Base-by-base conservation (phyloP, 2,329 filamentous ascomycete genomes). In the Metarhizium guizhouense region DNA sequence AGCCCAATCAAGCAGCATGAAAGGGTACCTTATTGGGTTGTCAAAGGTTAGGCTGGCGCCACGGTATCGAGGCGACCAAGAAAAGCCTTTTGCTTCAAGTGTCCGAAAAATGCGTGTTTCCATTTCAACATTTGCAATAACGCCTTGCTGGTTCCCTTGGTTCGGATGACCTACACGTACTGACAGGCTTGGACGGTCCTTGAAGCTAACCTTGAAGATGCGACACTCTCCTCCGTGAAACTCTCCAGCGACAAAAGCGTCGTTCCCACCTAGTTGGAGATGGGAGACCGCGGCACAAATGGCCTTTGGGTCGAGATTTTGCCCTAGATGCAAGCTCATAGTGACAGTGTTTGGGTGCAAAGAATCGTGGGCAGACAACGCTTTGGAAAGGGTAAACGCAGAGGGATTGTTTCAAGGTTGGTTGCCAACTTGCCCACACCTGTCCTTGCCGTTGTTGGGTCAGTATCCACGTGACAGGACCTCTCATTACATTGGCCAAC, bases 141-240 rank as follows among this genome's bases (percentile, higher is more conserved):
- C 14, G n/a, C n/a, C 6, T 42, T 6, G 6, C 13, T 42, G 14
- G n/a, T 18, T 14, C 13, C 6, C 10, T 10, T 18, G 6, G 4
- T 16, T 42, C 2, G 47, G 18, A 36, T 51, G 53, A 14, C 3
- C 34, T 25, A 54, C 40, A 16, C 53, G 53, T 13, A 54, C 36
- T 4, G 53, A n/a, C 32, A 54, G 13, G 36, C 53, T 54, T 25
- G 47, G 18, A 11, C 36, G 13, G 3, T 54, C 47, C 14, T 29
- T 47, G 30, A 51, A 51, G 48, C 53, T 51, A 13, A 54, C 4
- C 16, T 54, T 54, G 47, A 51, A 51, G 47, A 54, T 20, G n/a
- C 29, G 47, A 36, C 53, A 54, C 53, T 54, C 47, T 14, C 53
- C 53, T 32, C 53, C 53, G 11, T 20, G 5, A 20, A 50, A 54